phyloP scores from a whole-genome alignment of 768 basidiomycete genomes.

The Mrakia frigida region DNA sequence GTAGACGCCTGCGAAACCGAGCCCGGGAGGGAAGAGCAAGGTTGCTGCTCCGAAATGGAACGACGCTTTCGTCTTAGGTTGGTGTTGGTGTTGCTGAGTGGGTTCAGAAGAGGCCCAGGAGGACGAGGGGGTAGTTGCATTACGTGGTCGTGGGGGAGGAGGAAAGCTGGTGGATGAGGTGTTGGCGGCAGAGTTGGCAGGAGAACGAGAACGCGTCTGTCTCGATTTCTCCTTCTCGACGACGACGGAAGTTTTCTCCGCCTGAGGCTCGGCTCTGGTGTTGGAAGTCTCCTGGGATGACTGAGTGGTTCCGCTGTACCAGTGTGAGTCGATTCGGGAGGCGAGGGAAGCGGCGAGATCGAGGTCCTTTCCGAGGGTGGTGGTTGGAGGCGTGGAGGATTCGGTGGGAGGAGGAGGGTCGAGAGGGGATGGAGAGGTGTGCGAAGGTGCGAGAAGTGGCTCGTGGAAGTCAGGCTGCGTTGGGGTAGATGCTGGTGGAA shows the following conservation, averaged over 20 bases:
- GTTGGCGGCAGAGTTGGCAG: neutral
- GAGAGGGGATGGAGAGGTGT: neutral
- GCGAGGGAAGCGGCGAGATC: slow-evolving; percentile 11
- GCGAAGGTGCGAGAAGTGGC: too few relatives aligned
- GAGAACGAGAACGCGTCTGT: neutral
- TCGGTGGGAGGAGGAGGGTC: neutral
- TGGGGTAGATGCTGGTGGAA: too few relatives aligned
- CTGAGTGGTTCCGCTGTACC: neutral
- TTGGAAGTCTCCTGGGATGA: neutral
- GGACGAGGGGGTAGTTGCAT: too few relatives aligned
- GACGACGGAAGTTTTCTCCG: neutral
- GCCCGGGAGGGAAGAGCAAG: too few relatives aligned
- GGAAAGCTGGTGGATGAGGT: too few relatives aligned
- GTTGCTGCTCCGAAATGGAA: too few relatives aligned
- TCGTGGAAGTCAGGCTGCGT: too few relatives aligned
- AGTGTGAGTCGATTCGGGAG: neutral
- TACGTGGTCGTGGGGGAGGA: too few relatives aligned
- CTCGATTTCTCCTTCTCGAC: neutral
- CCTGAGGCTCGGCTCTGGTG: neutral
- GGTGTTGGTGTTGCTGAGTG: too few relatives aligned
- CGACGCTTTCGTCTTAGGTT: too few relatives aligned
- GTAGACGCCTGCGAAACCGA: too few relatives aligned
- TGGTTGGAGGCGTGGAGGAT: neutral
- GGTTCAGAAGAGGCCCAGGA: too few relatives aligned
- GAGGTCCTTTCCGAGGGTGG: slow-evolving; percentile 11